Evolutionary conservation across 2,329 filamentous ascomycete species (phyloP), one percentile per base, ranked within the genome.

Genomic region (Diaporthe amygdali): DNA sequence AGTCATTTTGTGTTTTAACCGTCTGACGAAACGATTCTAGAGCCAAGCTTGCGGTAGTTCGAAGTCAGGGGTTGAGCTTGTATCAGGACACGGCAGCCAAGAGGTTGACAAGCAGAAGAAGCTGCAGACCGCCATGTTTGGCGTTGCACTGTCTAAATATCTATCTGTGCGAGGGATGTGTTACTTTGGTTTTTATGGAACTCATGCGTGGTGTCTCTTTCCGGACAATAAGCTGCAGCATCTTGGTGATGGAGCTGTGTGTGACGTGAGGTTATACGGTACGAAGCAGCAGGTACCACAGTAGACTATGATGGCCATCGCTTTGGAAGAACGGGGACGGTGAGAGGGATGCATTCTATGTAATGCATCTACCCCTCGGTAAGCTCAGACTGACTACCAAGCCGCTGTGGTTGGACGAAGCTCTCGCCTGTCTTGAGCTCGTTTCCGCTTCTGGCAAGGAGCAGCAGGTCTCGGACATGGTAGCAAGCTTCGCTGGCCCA

Each of bases 371-470:
- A 63, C 59, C 59, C 56, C 59, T 63, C 59, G 59, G 59, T 47
- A 46, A 63, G 41, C 59, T 71, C 68, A 71, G 56, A 46, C n/a
- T n/a, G 59, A 37, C 55, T 72, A 68, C 67, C 32, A 46, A n/a
- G 61, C 2, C 49, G 34, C 15, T 34, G 46, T 71, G 71, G 71
- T 72, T 72, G 71, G 68, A 61, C 34, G 25, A 51, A 72, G 59
- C 69, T 71, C 30, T 34, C 49, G 54, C 46, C 25, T 49, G 39
- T 44, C 51, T 44, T 64, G 56, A 72, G 70, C 51, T 72, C 67
- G 49, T 72, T 72, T 44, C 70, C 67, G 14, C 20, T 72, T 72
- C 44, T 34, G 71, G 68, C 61, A 70, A 44, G 54, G 47, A n/a
- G 22, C 37, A 15, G 64, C 34, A 44, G 34, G 64, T 67, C 51